Conservation (phyloP, 192 early-diverging fungal species). For the Chytriomyces hyalinus region DNA sequence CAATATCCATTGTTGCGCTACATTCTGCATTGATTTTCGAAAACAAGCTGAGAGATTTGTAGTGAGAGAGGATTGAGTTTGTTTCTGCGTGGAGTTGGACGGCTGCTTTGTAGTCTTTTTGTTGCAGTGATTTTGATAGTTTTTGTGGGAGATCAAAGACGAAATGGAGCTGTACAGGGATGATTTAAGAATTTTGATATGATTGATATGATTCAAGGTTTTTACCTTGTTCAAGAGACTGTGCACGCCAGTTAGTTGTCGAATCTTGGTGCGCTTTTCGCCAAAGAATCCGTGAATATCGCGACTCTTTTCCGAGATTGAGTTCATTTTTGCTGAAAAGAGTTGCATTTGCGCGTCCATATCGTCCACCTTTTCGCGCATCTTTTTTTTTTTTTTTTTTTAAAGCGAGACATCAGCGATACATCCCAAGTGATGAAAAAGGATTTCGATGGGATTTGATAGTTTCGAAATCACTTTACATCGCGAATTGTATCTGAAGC, state of each 20-base stretch:
- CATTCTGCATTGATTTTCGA: constrained; percentile 81
- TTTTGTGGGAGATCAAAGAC: constrained; percentile 84
- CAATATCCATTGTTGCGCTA: constrained; percentile 73
- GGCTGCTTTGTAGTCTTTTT: constrained; percentile 71
- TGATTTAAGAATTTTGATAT: constrained; percentile 8
- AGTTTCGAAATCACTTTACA: no score
- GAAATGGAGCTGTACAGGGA: constrained; percentile 71
- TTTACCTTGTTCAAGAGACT: constrained; percentile 70
- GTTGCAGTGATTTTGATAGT: constrained; percentile 65
- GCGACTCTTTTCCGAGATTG: constrained; percentile 60
- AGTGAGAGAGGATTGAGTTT: constrained; percentile 74
- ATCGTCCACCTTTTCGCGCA: constrained; percentile 83
- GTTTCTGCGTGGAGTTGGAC: constrained; percentile 78
- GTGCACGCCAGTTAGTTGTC: constrained; percentile 74
- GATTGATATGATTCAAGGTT: neutral
- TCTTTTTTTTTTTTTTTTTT: constrained; percentile 46
- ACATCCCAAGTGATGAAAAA: constrained; percentile 2
- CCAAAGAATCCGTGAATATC: constrained; percentile 67
- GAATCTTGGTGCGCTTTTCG: constrained; percentile 72
- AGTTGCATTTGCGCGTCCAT: constrained; percentile 86
- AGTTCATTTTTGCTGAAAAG: constrained; percentile 69
- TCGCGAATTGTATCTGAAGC: constrained; percentile 85
- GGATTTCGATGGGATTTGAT: no score
- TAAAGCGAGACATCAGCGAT: neutral
- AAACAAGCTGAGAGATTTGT: constrained; percentile 77